Percentiles rank a stretch among this genome's conserved stretches.
Conservation (phyloP, 345 rosid species). For the Diplotaxis tenuifolia region DNA sequence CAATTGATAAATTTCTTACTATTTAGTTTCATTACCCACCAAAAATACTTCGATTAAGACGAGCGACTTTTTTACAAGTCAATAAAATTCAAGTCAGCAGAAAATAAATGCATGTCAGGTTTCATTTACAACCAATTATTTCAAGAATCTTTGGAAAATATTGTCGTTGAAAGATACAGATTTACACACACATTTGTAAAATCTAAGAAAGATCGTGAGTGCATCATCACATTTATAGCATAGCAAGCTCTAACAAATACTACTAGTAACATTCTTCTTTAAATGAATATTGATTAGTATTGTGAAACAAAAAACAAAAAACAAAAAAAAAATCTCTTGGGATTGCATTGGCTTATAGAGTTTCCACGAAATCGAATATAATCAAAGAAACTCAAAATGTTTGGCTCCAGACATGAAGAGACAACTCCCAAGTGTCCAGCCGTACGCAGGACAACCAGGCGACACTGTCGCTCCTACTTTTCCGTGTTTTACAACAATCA, state of each 20-base stretch:
- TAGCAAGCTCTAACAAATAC: no score
- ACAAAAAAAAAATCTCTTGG: no score
- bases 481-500: constrained; percentile 15
- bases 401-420: constrained; percentile 6
- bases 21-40: background rate
- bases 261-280: no score
- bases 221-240: background rate
- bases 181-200: background rate
- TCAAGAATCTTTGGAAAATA: background rate
- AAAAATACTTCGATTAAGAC: background rate
- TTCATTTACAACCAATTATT: background rate
- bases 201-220: background rate
- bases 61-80: background rate
- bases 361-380: no score
- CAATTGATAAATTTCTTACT: background rate
- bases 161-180: background rate
- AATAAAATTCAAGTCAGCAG: background rate
- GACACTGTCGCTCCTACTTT: constrained; percentile 20
- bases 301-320: constrained; percentile 8
- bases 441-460: constrained; percentile 35
- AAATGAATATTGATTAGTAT: background rate
- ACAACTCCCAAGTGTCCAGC: constrained; percentile 7
- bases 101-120: background rate
- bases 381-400: background rate
- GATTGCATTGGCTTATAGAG: background rate